Base-by-base conservation (phyloP, 1,284 basidiomycete genomes). In the Clitocybe nebularis region DNA sequence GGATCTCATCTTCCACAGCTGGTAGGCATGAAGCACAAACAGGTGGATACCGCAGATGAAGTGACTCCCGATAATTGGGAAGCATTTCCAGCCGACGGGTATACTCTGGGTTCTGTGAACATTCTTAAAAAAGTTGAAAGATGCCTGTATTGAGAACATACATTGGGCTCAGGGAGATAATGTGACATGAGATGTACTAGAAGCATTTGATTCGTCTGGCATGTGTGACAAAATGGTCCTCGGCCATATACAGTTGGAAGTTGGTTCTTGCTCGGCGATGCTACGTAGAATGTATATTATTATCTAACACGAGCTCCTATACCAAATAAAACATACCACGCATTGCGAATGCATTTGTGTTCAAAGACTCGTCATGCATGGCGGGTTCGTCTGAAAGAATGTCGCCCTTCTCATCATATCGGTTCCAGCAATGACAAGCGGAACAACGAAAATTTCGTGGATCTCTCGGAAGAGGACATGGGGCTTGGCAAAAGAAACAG, bases 121-220 rank as follows among this genome's bases (percentile, higher is more conserved):
- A 41, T 17, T 32, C 28, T 26, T 32, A 41, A 38, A 36, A 16
- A 46, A 33, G 25, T 25, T 47, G 19, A 35, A 5, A 9, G 44
- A 33, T 40, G 22, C 35, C 14, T 20, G 24, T 38, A 25, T 43
- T 37, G 23, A 30, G 14, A 8, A 66, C 75, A 56, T 58, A 79
- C 89, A 57, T 72, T 71, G 11, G 70, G 76, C 44, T 68, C 66
- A 36, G 92, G 91, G 0, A 94, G 75, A 59, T 94, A 96, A 52
- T 89, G 92, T 3, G 90, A 88, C 20, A 95, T 67, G 41, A 96
- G 73, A 59, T 93, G 89, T 48, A 90, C 71, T 39, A 92, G 72
- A 21, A 96, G 74, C 63, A 81, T 84, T 58, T 95, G 89, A 63
- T 95, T 95, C n/a, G 89, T 89, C 49, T 86, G 79, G 60, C 93